Evolutionary conservation across 805 yeast species (phyloP).

Genomic region (Pichia phayaonensis): DNA sequence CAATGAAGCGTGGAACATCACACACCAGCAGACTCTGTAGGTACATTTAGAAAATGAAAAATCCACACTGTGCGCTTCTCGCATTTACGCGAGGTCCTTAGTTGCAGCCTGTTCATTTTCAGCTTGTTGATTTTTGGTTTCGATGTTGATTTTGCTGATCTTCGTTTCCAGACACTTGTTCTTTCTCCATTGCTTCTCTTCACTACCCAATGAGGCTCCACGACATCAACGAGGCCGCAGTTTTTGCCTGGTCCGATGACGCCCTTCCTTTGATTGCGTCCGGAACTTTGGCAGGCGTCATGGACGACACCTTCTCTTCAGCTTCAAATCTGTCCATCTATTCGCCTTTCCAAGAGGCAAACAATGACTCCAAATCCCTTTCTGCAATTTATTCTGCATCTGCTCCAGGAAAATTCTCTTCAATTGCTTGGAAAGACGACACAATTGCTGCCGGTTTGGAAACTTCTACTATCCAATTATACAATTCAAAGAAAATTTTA

Average conservation of each 20-base stretch:
- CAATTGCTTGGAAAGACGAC: constrained; percentile 74
- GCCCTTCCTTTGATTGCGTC: constrained; percentile 71
- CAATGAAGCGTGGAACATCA: no score
- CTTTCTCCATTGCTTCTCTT: constrained; percentile 6
- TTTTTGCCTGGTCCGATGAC: constrained; percentile 93
- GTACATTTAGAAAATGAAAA: no score
- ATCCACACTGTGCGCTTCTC: no score
- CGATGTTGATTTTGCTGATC: background rate
- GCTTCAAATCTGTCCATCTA: constrained; percentile 73
- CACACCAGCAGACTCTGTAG: no score
- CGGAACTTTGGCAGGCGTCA: constrained; percentile 94
- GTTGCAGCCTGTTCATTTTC: background rate
- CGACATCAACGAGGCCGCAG: constrained; percentile 78
- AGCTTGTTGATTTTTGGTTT: background rate
- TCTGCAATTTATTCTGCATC: constrained; percentile 37
- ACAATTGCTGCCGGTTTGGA: constrained; percentile 87
- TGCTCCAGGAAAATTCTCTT: constrained; percentile 61
- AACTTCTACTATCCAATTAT: constrained; percentile 69
- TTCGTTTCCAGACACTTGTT: background rate
- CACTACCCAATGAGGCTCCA: constrained; percentile 52
- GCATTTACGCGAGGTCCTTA: background rate
- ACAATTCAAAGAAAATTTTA: constrained; percentile 53
- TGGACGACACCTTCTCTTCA: constrained; percentile 80
- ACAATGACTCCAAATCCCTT: constrained; percentile 25
- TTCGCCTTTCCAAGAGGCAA: constrained; percentile 46